These are phyloP conservation scores for Paulownia fortunei DNA, from an alignment of 257 asterid genomes.

Conservation along the genomic window DNA sequence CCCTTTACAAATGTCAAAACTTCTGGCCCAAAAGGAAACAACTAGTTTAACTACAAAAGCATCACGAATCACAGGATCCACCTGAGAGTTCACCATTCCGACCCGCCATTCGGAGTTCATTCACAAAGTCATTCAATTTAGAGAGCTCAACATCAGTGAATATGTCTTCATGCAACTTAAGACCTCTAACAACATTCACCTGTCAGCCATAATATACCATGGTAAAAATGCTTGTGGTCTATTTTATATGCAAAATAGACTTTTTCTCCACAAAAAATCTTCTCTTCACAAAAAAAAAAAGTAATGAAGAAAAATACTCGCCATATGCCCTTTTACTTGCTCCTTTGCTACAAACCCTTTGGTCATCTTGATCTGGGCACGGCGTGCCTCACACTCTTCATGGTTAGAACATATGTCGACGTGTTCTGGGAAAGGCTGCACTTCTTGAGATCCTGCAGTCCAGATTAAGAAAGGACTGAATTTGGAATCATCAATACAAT, in stretches of 20 bases:
- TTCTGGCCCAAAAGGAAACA: constrained; percentile 79
- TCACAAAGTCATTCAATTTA: constrained; percentile 80
- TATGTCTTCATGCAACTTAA: constrained; percentile 81
- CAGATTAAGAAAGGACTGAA: constrained; percentile 13
- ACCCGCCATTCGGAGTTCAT: constrained; percentile 91
- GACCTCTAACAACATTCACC: constrained; percentile 97
- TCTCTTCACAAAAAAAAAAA: background rate
- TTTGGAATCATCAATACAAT: background rate
- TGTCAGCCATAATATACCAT: constrained; percentile 36
- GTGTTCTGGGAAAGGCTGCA: constrained; percentile 59
- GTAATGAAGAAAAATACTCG: constrained; percentile 41
- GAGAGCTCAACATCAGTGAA: constrained; percentile 78
- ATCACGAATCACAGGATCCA: constrained; percentile 89
- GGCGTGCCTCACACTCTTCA: constrained; percentile 80
- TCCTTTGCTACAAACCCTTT: constrained; percentile 90
- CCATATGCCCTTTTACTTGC: constrained; percentile 93
- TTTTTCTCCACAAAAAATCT: background rate
- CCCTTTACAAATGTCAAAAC: constrained; percentile 80
- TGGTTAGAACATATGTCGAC: constrained; percentile 77
- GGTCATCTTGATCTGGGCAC: constrained; percentile 74
- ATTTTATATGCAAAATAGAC: background rate
- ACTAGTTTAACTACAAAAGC: constrained; percentile 79
- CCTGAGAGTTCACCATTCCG: constrained; percentile 99
- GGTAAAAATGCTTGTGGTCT: background rate
- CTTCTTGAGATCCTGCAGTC: constrained; percentile 82